Evolutionary conservation across 2,329 filamentous ascomycete genomes (phyloP).

Genomic region (Dothideomycetes sp.): DNA sequence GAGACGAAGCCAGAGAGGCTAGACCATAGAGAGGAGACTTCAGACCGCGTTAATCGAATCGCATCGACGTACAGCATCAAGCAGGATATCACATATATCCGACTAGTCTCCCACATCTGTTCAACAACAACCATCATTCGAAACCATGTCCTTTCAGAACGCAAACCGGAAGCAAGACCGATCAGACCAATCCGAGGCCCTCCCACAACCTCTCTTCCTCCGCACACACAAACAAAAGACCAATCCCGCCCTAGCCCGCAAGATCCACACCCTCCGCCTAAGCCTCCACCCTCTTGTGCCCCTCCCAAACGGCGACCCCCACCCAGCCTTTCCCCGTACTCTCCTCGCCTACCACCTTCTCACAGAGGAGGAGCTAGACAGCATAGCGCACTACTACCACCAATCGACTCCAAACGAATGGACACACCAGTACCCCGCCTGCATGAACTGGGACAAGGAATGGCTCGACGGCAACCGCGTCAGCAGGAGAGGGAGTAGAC

Average conservation of each 20-base stretch:
- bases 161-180: no score
- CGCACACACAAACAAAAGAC: no score
- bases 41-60: no score
- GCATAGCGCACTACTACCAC: constrained; percentile 61
- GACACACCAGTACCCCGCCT: constrained; percentile 53
- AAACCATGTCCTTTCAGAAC: no score
- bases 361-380: constrained; percentile 59
- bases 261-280: constrained; percentile 55
- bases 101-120: no score
- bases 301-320: constrained; percentile 46
- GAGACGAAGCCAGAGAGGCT: no score
- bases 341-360: constrained; percentile 65
- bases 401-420: constrained; percentile 50
- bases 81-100: no score
- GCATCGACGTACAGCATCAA: no score
- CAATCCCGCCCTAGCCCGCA: constrained; percentile 50
- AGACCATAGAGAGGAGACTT: no score
- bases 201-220: no score
- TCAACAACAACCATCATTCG: no score
- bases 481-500: neutral
- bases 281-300: constrained; percentile 54
- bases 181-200: no score
- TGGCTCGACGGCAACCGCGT: constrained; percentile 1
- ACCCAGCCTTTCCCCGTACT: constrained; percentile 53
- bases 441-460: constrained; percentile 46